Evolutionary conservation across 108 stramenopile species (phyloP), one percentile per base, ranked within the genome.

Genomic region (Cyclotella choctawhatcheeana): DNA sequence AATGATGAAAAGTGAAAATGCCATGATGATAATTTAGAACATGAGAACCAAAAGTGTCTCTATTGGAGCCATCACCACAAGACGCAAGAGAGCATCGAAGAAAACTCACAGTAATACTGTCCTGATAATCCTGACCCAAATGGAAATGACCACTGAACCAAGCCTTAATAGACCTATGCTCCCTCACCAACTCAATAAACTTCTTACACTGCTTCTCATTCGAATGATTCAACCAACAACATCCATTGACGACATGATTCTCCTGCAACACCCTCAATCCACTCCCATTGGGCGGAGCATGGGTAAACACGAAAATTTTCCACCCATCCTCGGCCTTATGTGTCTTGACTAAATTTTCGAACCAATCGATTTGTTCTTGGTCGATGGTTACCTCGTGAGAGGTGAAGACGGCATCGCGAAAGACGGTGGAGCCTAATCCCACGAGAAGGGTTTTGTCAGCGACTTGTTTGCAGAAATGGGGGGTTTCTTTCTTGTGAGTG

Each of bases 131-230:
- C 47, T 90, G 91, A 25, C 88, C 82, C 61, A 98, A 85, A 76
- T 98, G 97, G 81, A 97, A 98, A 74, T 98, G 97, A 21, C 97
- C 97, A 12, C 85, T 86, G 47, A 93, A 94, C 97, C 97, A 98
- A 21, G 82, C 89, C 84, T 97, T 97, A 76, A 98, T 90, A 53
- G 69, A 76, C 17, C 76, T 87, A 67, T 97, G 66, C 51, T 90
- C 88, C 52, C 87, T 62, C 22, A 96, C 96, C 35, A 91, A 52
- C 51, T 91, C 79, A 59, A 95, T 88, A 72, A 97, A 97, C 61
- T 74, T 81, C 25, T 84, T 81, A 51, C 90, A 84, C 52, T 74
- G 72, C 30, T 56, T 62, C 60, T 85, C 82, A 44, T 80, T 79
- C 21, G 72, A 74, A 75, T 96, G 94, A 76, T 96, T 96, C 60